Evolutionary conservation across 176 grass and related monocot species (phyloP).

Genomic region (Ampelocalamus luodianensis): DNA sequence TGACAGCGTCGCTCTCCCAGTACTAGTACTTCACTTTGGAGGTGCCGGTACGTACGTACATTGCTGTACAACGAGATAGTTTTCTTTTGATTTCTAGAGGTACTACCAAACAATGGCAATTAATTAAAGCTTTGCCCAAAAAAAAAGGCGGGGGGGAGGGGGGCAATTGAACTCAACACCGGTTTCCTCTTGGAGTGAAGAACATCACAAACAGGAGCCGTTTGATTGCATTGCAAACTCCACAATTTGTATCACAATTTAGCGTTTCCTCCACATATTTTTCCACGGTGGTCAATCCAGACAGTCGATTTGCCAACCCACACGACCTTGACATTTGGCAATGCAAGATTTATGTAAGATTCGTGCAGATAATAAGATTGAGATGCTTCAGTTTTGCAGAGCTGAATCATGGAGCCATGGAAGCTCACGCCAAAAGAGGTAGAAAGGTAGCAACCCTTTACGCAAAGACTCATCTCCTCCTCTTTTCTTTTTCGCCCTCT

Average conservation of each 20-base stretch:
- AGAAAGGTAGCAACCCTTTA: not conserved
- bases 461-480: not conserved
- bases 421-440: constrained; percentile 25
- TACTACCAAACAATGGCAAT: not conserved
- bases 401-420: not conserved
- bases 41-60: not conserved
- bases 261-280: not conserved
- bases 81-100: not conserved
- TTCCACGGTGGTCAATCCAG: not conserved
- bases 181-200: too few relatives aligned
- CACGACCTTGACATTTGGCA: not conserved
- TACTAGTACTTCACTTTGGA: not conserved
- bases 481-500: not conserved
- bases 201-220: too few relatives aligned
- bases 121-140: not conserved
- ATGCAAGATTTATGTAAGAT: too few relatives aligned
- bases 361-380: not conserved
- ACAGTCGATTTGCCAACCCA: not conserved
- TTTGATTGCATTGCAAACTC: not conserved
- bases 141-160: too few relatives aligned
- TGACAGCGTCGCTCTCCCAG: not conserved
- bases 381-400: not conserved
- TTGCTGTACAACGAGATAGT: not conserved
- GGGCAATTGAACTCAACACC: too few relatives aligned
- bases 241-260: not conserved